Evolutionary conservation across 1,284 basidiomycete species (phyloP).

Genomic region (Tilletia walkeri): DNA sequence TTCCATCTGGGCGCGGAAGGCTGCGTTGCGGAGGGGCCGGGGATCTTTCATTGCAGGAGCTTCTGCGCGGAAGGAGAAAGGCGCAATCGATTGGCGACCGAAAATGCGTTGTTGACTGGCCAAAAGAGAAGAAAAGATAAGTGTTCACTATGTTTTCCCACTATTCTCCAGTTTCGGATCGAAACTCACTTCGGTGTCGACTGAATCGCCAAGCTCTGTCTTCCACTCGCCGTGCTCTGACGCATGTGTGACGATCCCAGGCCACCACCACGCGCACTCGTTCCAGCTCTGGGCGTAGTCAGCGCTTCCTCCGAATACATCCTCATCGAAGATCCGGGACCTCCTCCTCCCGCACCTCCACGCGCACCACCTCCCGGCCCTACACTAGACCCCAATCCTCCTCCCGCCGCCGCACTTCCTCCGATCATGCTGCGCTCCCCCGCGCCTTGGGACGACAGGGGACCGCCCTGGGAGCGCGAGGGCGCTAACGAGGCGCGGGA

Average conservation of each 20-base stretch:
- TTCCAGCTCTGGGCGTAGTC: slow-evolving; percentile 5
- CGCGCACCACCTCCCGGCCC: background rate
- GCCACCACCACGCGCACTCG: slow-evolving; percentile 3
- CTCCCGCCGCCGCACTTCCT: background rate
- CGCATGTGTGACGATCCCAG: slow-evolving; percentile 12
- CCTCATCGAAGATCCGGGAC: slow-evolving; percentile 25
- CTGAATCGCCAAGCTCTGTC: slow-evolving; percentile 35
- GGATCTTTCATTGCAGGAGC: slow-evolving; percentile 42
- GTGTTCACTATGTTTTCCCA: background rate
- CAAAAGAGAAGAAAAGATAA: background rate
- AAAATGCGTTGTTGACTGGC: slow-evolving; percentile 23
- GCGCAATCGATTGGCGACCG: slow-evolving; percentile 38
- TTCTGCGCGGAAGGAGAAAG: slow-evolving; percentile 31
- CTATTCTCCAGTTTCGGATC: background rate
- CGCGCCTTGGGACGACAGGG: slow-evolving; percentile 1
- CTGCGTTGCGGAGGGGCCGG: slow-evolving; percentile 23
- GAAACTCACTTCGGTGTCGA: slow-evolving; percentile 42
- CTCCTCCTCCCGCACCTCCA: slow-evolving; percentile 25
- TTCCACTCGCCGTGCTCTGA: slow-evolving; percentile 32
- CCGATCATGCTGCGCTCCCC: background rate
- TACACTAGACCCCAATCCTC: background rate
- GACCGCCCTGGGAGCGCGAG: slow-evolving; percentile 5
- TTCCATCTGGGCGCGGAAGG: slow-evolving; percentile 46
- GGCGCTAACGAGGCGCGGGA: slow-evolving; percentile 21
- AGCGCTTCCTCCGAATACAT: slow-evolving; percentile 26